Evolutionary conservation across 805 yeast genomes (phyloP), one percentile per base, ranked within the genome.

Genomic region (Yarrowia sp.): DNA sequence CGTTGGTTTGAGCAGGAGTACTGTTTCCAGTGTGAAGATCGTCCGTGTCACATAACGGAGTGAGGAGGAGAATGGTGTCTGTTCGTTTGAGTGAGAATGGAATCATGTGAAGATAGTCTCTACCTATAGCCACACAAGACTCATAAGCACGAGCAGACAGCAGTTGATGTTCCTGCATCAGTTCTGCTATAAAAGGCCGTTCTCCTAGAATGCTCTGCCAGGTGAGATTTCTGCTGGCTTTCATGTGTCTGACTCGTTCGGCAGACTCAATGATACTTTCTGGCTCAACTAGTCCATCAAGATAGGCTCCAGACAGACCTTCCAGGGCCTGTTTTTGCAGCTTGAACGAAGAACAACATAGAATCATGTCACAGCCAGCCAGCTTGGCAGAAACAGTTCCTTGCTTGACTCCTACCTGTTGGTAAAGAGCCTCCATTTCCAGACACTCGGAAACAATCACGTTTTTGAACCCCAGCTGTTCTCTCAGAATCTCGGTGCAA

Each of bases 341-440:
- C 17, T 77, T 75, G 69, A 75, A 75, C 68, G 84, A 83, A 68
- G 83, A 85, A 71, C 89, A 85, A 22, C 85, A 85, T 79, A 85
- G 78, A 10, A 85, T 83, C 66, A 85, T 75, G 71, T 85, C 89
- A 73, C 89, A 85, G 5, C 88, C 86, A 8, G 88, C 89, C 58
- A 80, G 79, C n/a, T 84, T 75, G 2, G 88, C 86, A 70, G 84
- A 76, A 8, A 83, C 80, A 0, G 85, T 86, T 10, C 88, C 89
- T 71, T 85, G 89, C n/a, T 86, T 84, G 38, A 85, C 76, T 4
- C 89, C 89, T 59, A 85, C 81, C n/a, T 84, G 82, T 64, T 83
- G 85, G 71, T 83, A 83, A 24, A 85, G 74, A 1, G 87, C 83
- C 66, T 85, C 88, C 83, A 85, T 79, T 70, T 85, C 87, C 54